These are phyloP conservation scores for Penicillium sp. DNA, from an alignment of 2,329 filamentous ascomycete genomes.

Conservation along the genomic window DNA sequence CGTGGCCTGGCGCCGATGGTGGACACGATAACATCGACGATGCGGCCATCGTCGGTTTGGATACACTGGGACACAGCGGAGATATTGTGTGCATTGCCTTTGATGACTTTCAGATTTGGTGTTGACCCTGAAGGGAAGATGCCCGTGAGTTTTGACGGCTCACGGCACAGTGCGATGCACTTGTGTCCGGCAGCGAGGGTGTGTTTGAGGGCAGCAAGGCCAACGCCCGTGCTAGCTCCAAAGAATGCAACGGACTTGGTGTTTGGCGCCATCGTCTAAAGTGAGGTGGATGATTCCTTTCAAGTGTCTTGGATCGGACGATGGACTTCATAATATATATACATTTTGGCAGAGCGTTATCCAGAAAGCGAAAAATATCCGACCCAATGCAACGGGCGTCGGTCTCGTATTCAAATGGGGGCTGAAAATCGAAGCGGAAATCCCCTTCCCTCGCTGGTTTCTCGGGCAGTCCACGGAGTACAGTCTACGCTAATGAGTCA, in stretches of 20 bases:
- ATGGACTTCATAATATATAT: neutral
- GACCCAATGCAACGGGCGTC: neutral
- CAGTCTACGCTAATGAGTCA: neutral
- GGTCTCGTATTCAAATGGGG: too few species aligned
- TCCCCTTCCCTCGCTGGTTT: neutral
- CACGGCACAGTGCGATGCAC: conserved; percentile 49
- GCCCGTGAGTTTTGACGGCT: conserved; percentile 47
- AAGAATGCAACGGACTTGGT: conserved; percentile 46
- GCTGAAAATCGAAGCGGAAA: neutral
- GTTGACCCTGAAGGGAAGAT: conserved; percentile 38
- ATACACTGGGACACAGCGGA: conserved; percentile 39
- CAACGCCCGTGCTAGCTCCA: conserved; percentile 52
- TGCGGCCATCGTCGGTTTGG: conserved; percentile 17
- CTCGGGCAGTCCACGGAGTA: neutral
- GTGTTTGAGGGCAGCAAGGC: conserved; percentile 42
- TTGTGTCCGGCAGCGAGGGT: conserved; percentile 45
- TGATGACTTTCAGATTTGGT: conserved; percentile 45
- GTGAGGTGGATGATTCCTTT: neutral
- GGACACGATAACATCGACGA: conserved; percentile 45
- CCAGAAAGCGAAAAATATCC: neutral
- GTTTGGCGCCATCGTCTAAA: conserved; percentile 5
- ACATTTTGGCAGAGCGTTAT: neutral
- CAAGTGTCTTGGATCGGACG: neutral
- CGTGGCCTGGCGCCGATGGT: conserved; percentile 45
- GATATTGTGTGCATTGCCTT: conserved; percentile 47